Conservation (phyloP, 2,329 filamentous ascomycete genomes). For the Ophiosphaerella herpotricha region DNA sequence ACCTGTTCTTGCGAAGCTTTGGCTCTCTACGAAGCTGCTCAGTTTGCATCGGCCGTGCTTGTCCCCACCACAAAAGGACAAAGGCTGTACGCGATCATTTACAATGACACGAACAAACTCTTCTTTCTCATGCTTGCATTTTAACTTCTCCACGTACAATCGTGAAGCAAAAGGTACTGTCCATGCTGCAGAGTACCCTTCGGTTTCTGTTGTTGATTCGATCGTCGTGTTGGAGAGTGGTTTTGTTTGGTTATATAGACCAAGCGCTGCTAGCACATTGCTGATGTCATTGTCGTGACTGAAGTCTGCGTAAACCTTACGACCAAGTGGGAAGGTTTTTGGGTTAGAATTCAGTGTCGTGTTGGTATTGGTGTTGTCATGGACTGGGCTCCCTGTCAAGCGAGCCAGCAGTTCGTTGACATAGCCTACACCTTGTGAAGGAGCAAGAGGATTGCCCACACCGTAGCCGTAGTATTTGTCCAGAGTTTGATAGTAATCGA, state of each 20-base stretch:
- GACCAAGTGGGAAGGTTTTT: slow-evolving; percentile 72
- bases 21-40: slow-evolving; percentile 71
- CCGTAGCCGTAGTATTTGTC: slow-evolving; percentile 86
- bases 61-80: slow-evolving; percentile 74
- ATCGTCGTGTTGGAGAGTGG: slow-evolving; percentile 54
- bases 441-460: slow-evolving; percentile 75
- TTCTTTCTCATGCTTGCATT: slow-evolving; percentile 63
- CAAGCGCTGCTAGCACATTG: slow-evolving; percentile 74
- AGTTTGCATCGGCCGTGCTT: slow-evolving; percentile 71
- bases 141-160: slow-evolving; percentile 87
- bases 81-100: slow-evolving; percentile 79
- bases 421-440: slow-evolving; percentile 86
- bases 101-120: slow-evolving; percentile 79
- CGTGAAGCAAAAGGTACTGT: slow-evolving; percentile 80
- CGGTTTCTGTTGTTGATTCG: slow-evolving; percentile 57
- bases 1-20: slow-evolving; percentile 72
- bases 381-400: slow-evolving; percentile 69
- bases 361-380: slow-evolving; percentile 77
- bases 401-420: slow-evolving; percentile 86
- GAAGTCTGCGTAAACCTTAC: slow-evolving; percentile 81
- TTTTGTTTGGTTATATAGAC: slow-evolving; percentile 71
- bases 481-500: slow-evolving; percentile 80
- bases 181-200: slow-evolving; percentile 77
- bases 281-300: slow-evolving; percentile 90
- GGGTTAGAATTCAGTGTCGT: slow-evolving; percentile 70